A percentile compares a stretch with the other conserved stretches of the same genome.
phyloP scores from a whole-genome alignment of 305 asterid genomes.

The Solanum chacoense region DNA sequence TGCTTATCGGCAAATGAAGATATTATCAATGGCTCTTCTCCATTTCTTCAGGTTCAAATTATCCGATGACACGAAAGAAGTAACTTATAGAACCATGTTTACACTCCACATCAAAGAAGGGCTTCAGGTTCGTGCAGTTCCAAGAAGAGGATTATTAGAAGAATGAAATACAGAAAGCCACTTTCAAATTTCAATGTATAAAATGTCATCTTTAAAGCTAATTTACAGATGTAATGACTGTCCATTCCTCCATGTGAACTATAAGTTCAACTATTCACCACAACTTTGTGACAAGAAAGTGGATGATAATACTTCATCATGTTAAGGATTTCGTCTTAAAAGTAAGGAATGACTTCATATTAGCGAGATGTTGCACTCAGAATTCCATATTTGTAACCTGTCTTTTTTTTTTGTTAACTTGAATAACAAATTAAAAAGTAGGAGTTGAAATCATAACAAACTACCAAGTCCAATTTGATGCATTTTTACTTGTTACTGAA shows the following conservation, averaged over 20 bases:
- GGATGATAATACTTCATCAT: background rate
- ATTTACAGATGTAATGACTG: background rate
- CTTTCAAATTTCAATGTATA: background rate
- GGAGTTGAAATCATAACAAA: background rate
- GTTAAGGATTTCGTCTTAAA: background rate
- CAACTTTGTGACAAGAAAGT: background rate
- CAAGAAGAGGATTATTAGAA: background rate
- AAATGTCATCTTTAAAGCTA: background rate
- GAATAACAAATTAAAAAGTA: background rate
- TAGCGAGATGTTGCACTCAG: background rate
- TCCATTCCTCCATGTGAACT: background rate
- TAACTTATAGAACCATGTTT: conserved; percentile 58
- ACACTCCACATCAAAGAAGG: conserved; percentile 59
- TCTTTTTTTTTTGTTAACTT: background rate
- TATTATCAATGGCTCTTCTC: conserved; percentile 37
- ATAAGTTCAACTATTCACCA: background rate
- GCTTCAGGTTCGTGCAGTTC: conserved; percentile 28
- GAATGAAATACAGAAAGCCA: background rate
- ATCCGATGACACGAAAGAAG: conserved; percentile 26
- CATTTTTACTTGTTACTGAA: background rate
- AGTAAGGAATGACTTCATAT: background rate
- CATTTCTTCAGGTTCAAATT: conserved; percentile 45
- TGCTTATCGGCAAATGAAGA: conserved; percentile 74
- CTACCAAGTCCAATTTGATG: background rate
- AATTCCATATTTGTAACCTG: background rate